Percentiles rank a stretch among this genome's conserved stretches.
Evolutionary conservation across 345 rosid genomes (phyloP).

Genomic region (Lepidium didymum): DNA sequence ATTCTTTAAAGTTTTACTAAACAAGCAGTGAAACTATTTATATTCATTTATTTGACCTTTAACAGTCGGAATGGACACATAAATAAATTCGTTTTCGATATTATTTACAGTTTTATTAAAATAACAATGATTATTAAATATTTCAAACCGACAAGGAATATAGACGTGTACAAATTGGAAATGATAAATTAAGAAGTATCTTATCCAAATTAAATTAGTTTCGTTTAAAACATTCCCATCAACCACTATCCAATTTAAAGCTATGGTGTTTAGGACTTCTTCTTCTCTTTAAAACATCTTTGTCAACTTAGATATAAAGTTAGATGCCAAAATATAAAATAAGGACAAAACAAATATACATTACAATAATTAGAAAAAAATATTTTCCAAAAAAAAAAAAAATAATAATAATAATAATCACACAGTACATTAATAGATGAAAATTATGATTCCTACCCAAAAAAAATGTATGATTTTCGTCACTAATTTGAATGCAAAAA

Average conservation of each 20-base stretch:
- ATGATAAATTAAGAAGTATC: background rate
- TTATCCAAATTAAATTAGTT: conserved; percentile 21
- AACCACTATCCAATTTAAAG: conserved; percentile 23
- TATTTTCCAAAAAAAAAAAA: no score
- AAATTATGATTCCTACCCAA: no score
- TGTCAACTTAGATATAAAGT: background rate
- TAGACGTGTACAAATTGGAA: conserved; percentile 8
- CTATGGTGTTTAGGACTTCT: conserved; percentile 1
- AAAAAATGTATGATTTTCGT: no score
- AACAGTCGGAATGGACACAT: background rate
- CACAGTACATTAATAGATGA: no score
- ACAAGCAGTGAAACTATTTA: background rate
- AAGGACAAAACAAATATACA: background rate
- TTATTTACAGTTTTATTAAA: no score
- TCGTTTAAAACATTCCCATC: background rate
- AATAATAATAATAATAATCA: no score
- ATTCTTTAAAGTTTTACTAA: conserved; percentile 1
- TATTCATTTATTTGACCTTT: background rate
- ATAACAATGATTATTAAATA: background rate
- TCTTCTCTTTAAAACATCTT: background rate
- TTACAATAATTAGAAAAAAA: no score
- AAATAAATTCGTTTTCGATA: no score
- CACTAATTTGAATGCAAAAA: no score
- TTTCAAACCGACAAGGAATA: background rate
- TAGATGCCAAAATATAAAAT: background rate